Conservation (phyloP, 805 yeast genomes). For the Candida vartiovaarae region DNA sequence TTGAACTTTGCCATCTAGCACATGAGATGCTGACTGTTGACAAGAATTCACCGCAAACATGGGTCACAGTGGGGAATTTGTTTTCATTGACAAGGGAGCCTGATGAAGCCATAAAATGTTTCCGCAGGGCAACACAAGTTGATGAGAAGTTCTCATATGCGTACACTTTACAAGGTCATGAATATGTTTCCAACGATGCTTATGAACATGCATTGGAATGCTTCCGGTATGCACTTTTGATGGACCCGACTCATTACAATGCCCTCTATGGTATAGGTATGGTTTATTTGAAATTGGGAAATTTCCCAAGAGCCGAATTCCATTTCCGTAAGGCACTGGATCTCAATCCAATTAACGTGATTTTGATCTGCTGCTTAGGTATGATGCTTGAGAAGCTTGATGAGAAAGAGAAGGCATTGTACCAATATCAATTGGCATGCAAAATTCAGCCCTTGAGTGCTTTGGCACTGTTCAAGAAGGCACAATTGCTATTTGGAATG, state of each 20-base stretch:
- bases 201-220: constrained; percentile 82
- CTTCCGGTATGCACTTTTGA: constrained; percentile 69
- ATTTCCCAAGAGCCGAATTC: constrained; percentile 72
- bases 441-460: constrained; percentile 81
- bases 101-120: constrained; percentile 84
- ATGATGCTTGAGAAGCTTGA: constrained; percentile 80
- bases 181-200: constrained; percentile 79
- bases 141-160: constrained; percentile 77
- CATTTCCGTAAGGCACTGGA: constrained; percentile 83
- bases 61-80: constrained; percentile 90
- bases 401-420: constrained; percentile 61
- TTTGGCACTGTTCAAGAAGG: constrained; percentile 81
- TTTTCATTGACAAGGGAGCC: constrained; percentile 79
- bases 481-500: constrained; percentile 68
- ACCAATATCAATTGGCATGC: constrained; percentile 77
- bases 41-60: constrained; percentile 67
- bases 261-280: constrained; percentile 95
- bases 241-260: constrained; percentile 81
- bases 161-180: constrained; percentile 91
- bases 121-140: constrained; percentile 66
- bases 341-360: constrained; percentile 86
- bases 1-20: constrained; percentile 72
- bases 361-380: constrained; percentile 87
- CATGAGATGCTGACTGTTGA: constrained; percentile 69
- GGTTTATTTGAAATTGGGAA: constrained; percentile 84